phyloP scores from a whole-genome alignment of 1,284 basidiomycete species.

The Leccinum colubrinum region DNA sequence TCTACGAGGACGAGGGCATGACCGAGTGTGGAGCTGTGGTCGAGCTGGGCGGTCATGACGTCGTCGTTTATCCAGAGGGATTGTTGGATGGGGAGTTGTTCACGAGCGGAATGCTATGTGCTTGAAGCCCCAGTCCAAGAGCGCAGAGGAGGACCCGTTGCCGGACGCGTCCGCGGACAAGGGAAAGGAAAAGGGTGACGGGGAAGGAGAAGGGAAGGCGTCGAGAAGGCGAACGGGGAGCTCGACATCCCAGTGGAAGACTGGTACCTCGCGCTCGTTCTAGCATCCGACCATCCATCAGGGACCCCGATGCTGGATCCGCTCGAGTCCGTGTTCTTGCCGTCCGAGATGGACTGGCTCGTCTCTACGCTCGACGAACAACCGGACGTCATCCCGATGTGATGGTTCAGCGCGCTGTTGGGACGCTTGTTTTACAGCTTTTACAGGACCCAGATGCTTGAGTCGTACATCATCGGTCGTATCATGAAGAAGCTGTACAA shows the following conservation, averaged over 20 bases:
- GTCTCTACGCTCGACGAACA: slow-evolving; percentile 87
- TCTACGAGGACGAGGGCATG: slow-evolving; percentile 90
- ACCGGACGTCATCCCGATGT: slow-evolving; percentile 93
- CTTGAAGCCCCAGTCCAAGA: slow-evolving; percentile 52
- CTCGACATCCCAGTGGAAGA: slow-evolving; percentile 79
- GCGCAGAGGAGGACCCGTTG: slow-evolving; percentile 33
- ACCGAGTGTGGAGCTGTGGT: slow-evolving; percentile 85
- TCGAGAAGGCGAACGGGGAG: slow-evolving; percentile 38
- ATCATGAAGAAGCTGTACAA: slow-evolving; percentile 94
- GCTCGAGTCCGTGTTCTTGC: slow-evolving; percentile 65
- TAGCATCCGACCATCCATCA: slow-evolving; percentile 61
- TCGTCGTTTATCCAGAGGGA: slow-evolving; percentile 71
- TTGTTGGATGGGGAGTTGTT: slow-evolving; percentile 84
- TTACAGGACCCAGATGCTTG: slow-evolving; percentile 80
- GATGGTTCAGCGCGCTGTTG: slow-evolving; percentile 94
- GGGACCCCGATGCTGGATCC: slow-evolving; percentile 56
- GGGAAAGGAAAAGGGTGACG: slow-evolving; percentile 9
- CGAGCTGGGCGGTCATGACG: slow-evolving; percentile 73
- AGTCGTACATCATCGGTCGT: slow-evolving; percentile 81
- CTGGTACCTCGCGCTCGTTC: slow-evolving; percentile 89
- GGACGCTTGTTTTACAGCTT: slow-evolving; percentile 92
- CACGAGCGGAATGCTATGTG: slow-evolving; percentile 82
- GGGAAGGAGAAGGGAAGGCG: slow-evolving; percentile 20
- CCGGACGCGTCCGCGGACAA: slow-evolving; percentile 42
- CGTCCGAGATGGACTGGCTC: slow-evolving; percentile 81